phyloP scores from a whole-genome alignment of 257 asterid genomes.

The Gentiana dahurica region DNA sequence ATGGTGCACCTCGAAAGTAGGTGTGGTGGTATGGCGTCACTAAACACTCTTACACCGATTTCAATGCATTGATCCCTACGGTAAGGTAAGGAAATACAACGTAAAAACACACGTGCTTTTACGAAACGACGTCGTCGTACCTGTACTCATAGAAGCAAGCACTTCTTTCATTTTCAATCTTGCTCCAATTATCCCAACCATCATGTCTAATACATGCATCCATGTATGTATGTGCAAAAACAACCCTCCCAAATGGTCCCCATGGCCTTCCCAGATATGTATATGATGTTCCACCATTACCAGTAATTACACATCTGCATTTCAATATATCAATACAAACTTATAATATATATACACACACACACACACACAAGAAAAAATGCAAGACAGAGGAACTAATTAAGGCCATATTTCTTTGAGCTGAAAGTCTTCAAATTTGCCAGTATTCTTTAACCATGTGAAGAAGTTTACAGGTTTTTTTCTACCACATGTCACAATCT shows the following conservation, averaged over 20 bases:
- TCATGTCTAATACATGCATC: constrained; percentile 63
- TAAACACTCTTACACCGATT: too few species aligned
- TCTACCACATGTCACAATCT: too few species aligned
- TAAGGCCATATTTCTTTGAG: too few species aligned
- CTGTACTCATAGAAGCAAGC: constrained; percentile 97
- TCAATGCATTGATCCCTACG: too few species aligned
- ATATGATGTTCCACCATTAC: constrained; percentile 57
- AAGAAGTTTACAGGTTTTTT: too few species aligned
- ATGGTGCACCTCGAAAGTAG: background rate
- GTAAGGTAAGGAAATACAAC: too few species aligned
- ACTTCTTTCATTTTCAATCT: constrained; percentile 75
- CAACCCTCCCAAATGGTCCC: constrained; percentile 99
- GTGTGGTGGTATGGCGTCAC: too few species aligned
- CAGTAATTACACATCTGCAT: constrained; percentile 90
- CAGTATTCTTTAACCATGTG: too few species aligned
- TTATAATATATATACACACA: too few species aligned
- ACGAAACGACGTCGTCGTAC: constrained; percentile 21
- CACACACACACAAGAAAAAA: too few species aligned
- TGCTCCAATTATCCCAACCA: constrained; percentile 98
- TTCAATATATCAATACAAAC: background rate
- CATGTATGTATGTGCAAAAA: constrained; percentile 64
- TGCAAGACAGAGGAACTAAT: background rate
- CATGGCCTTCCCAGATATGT: constrained; percentile 83
- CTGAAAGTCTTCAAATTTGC: too few species aligned
- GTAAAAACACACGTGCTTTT: too few species aligned